These are phyloP conservation scores for Mycena floridula DNA, from an alignment of 768 basidiomycete genomes.

Conservation along the genomic window DNA sequence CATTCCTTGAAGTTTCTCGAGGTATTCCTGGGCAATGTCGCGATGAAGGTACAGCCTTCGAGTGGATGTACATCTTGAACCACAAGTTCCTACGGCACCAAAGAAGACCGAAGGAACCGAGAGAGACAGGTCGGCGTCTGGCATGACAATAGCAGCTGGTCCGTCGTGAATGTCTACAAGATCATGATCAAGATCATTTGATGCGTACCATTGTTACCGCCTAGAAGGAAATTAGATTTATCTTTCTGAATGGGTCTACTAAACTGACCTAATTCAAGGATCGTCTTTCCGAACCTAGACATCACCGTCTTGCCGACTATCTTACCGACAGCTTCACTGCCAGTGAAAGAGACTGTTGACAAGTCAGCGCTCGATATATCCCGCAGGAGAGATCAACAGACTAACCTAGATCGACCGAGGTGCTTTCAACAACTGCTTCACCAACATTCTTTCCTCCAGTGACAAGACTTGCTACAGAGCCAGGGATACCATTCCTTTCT, in stretches of 20 bases:
- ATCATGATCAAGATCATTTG: constrained; percentile 7
- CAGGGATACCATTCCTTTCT: constrained; percentile 77
- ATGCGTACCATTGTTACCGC: constrained; percentile 86
- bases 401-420: constrained; percentile 73
- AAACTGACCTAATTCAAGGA: constrained; percentile 87
- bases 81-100: constrained; percentile 80
- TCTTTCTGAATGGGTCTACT: constrained; percentile 42
- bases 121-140: constrained; percentile 87
- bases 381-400: not conserved
- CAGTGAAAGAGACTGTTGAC: constrained; percentile 83
- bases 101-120: constrained; percentile 91
- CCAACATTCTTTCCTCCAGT: constrained; percentile 82
- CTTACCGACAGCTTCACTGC: constrained; percentile 83
- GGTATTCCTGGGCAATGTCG: constrained; percentile 68
- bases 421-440: constrained; percentile 68
- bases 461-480: constrained; percentile 77
- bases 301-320: constrained; percentile 86
- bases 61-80: constrained; percentile 86
- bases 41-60: constrained; percentile 87
- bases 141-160: constrained; percentile 84
- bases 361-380: not conserved
- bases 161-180: constrained; percentile 14
- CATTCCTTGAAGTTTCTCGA: constrained; percentile 64
- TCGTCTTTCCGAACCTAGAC: constrained; percentile 81
- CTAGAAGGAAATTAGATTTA: constrained; percentile 86